Base-by-base conservation (phyloP, 1,284 basidiomycete genomes). In the Exobasidium cylindrosporum region DNA sequence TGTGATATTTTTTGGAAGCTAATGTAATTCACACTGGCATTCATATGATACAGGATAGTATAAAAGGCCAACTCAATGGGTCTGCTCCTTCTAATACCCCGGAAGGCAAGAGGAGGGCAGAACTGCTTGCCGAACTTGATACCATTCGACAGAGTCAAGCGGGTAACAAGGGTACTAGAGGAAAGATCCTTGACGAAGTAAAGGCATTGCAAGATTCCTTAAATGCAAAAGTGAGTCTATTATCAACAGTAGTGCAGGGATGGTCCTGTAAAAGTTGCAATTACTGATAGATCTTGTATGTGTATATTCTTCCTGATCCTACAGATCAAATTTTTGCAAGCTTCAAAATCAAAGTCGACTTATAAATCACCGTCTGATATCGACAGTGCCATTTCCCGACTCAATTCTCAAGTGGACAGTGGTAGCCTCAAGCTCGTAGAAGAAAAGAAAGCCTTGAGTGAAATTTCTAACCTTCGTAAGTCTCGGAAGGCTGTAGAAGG, bases 391-490 rank as follows among this genome's bases (percentile, higher is more conserved):
- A 89, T 97, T 81, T 35, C 60, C 35, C 66, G 72, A 93, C 73
- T 90, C 94, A 66, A 88, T 85, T 73, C 67, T 30, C 89, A 93
- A 79, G 88, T 99, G 64, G 95, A 97, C 78, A 89, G 90, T 7
- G 96, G 95, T 24, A 87, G 80, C 67, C 85, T 98, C 86, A 97
- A 93, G 81, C 85, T 98, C 60, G 93, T 89, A 43, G 95, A 97
- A 61, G 96, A 98, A 83, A 97, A 97, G 82, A 88, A 91, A 68
- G 91, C 94, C 4, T 84, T 99, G 23, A 85, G 87, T 71, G 95
- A 98, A 76, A 96, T 99, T 72, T 77, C 71, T 57, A 90, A 93
- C 80, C 69, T 78, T 29, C 83, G 84, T 56, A 74, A 73, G 58
- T 59, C 69, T 57, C 70, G 73, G 46, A 74, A 71, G 54, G 55